Conservation (phyloP, 805 yeast genomes). For the Cyberlindnera xylosilytica region DNA sequence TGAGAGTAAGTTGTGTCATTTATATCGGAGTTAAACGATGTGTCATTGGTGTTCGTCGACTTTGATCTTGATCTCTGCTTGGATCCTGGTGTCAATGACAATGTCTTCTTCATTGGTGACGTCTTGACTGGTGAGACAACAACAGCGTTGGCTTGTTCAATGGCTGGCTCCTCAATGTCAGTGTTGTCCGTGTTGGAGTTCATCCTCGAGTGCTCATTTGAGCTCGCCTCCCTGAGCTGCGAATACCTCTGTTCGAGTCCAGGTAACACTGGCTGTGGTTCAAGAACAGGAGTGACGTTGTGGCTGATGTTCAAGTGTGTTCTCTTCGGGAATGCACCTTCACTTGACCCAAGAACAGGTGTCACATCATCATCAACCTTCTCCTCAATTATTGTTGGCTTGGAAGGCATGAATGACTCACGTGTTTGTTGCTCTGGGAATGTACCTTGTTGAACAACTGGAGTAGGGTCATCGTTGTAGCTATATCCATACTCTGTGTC, state of each 20-base stretch:
- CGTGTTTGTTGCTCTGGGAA: slow-evolving; percentile 4
- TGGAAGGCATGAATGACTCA: background rate
- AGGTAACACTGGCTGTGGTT: slow-evolving; percentile 3
- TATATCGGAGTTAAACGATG: slow-evolving; percentile 12
- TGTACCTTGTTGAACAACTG: slow-evolving; percentile 12
- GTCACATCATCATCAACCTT: slow-evolving; percentile 7
- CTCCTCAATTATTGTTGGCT: slow-evolving; percentile 5
- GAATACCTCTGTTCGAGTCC: slow-evolving; percentile 2
- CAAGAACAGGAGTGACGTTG: slow-evolving; percentile 20
- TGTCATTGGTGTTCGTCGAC: slow-evolving; percentile 9
- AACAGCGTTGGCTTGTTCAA: slow-evolving; percentile 4
- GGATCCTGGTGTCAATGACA: background rate
- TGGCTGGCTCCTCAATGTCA: background rate
- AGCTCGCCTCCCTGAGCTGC: background rate
- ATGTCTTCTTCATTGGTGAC: slow-evolving; percentile 1
- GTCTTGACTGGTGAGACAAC: background rate
- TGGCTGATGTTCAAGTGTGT: slow-evolving; percentile 6
- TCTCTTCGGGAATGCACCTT: slow-evolving; percentile 2
- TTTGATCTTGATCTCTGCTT: slow-evolving; percentile 6
- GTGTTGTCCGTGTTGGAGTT: background rate
- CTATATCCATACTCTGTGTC: slow-evolving; percentile 3
- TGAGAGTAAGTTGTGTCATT: slow-evolving; percentile 23
- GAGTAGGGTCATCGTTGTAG: slow-evolving; percentile 25
- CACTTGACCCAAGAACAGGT: slow-evolving; percentile 5
- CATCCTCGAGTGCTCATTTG: background rate